Conservation (phyloP, 2,329 filamentous ascomycete genomes). For the Cladosporium sp. region DNA sequence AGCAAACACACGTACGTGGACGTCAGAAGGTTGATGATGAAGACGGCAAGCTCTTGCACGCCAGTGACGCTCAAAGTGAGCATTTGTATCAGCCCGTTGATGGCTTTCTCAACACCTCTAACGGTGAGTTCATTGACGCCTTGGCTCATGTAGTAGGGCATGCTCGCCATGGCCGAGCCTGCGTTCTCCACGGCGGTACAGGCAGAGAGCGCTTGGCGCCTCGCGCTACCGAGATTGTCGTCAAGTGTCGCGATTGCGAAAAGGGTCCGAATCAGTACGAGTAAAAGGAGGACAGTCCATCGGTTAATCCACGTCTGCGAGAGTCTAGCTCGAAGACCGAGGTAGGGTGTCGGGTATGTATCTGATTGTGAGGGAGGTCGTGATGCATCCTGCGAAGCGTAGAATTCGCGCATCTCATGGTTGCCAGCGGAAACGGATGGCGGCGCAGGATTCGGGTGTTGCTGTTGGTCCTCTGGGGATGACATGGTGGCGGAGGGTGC, state of each 20-base stretch:
- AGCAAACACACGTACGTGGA: constrained; percentile 87
- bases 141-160: constrained; percentile 88
- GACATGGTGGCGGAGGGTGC: constrained; percentile 34
- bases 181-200: constrained; percentile 89
- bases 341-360: constrained; percentile 77
- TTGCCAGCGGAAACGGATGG: constrained; percentile 55
- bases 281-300: constrained; percentile 85
- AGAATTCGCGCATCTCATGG: constrained; percentile 57
- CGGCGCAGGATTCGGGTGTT: constrained; percentile 49
- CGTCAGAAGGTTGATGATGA: constrained; percentile 86
- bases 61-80: constrained; percentile 73
- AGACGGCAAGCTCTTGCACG: constrained; percentile 81
- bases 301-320: constrained; percentile 97
- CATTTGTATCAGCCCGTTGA: constrained; percentile 72
- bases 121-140: constrained; percentile 86
- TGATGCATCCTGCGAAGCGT: constrained; percentile 49
- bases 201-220: constrained; percentile 74
- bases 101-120: constrained; percentile 69
- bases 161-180: constrained; percentile 92
- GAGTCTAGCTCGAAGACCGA: constrained; percentile 79
- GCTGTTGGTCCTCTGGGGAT: constrained; percentile 48
- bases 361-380: constrained; percentile 56
- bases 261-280: constrained; percentile 76
- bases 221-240: constrained; percentile 67
- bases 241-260: constrained; percentile 68